Evolutionary conservation across 2,329 filamentous ascomycete genomes (phyloP), one percentile per base, ranked within the genome.

Genomic region (Spiromastix sp.): DNA sequence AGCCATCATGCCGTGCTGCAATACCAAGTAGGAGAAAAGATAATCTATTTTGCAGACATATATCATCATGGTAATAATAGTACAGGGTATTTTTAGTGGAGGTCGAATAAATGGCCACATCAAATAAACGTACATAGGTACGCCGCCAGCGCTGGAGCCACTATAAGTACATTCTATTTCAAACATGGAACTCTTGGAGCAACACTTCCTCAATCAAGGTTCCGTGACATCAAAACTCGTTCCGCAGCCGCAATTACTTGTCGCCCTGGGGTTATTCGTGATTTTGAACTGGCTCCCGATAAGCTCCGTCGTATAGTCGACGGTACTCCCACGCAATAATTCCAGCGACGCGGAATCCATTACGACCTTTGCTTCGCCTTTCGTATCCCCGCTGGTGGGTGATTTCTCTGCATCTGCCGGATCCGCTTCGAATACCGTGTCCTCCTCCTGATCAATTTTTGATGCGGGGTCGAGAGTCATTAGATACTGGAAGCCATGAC

Each of bases 241-340:
- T 5, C 91, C 91, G 60, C 91, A 98, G 1, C 91, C 91, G 65
- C 91, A 98, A 57, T 84, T 94, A 61, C 87, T 96, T 39, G 82
- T 85, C 4, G 91, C 91, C 26, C 77, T 68, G 0, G 91, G 91
- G 53, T 96, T 98, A 49, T 93, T 87, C 41, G 85, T 79, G 52
- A 98, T 86, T 69, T 93, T 94, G 61, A 98, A 98, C 63, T 96
- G 87, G 51, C 80, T 85, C 17, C 82, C 82, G 53, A 95, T 95
- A 61, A 98, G 67, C 66, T 96, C 91, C 73, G 83, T 91, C 0
- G 87, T 95, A 53, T 87, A 98, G 55, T 98, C 91, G 24, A 98
- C 79, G 56, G 87, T 95, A 64, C 87, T 95, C 7, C 89, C 91
- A 54, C 85, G 87, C 39, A 98, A 62, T 35, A 98, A 61, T 45